Conservation (phyloP, 306 rosid genomes). For the cucumber (Cucumis sativus) region Cucumber_9930_V3 NC_026657.2:553501-554000, state of each 20-base stretch:
- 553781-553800: no score
- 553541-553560: not conserved
- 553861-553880: no score
- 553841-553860: no score
- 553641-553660: not conserved
- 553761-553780: no score
- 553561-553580: not conserved
- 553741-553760: no score
- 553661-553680: not conserved
- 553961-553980: no score
- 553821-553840: no score
- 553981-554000: not conserved
- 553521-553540: not conserved
- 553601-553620: not conserved
- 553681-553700: not conserved
- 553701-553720: not conserved
- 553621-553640: not conserved
- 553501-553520: not conserved
- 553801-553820: no score
- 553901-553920: no score
- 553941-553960: no score
- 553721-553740: not conserved
- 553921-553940: no score
- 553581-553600: not conserved
- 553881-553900: no score